Conservation (phyloP, 345 rosid genomes). For the Bruguiera parviflora region DNA sequence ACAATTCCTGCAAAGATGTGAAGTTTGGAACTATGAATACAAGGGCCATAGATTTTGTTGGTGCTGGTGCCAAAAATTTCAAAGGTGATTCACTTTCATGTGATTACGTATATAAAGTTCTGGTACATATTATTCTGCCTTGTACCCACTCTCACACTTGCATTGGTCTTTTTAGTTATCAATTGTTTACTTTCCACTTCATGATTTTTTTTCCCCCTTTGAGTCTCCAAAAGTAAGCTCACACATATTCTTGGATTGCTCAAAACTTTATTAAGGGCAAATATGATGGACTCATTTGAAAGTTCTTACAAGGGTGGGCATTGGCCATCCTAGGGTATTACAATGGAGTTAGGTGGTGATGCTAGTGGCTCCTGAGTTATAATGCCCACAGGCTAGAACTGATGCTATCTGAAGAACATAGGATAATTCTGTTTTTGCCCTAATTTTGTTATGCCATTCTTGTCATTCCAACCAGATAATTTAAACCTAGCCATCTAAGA, state of each 20-base stretch:
- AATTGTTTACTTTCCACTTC: not conserved
- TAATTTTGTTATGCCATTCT: not conserved
- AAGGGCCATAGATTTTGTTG: constrained; percentile 27
- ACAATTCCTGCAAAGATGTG: constrained; percentile 24
- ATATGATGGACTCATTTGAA: not conserved
- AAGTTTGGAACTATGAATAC: constrained; percentile 33
- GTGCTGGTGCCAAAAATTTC: constrained; percentile 26
- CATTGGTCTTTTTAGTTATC: constrained; percentile 9
- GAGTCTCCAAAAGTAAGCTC: not conserved
- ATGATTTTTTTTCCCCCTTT: constrained; percentile 1
- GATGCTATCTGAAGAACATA: too few species aligned
- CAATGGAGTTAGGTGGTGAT: too few species aligned
- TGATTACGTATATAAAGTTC: not conserved
- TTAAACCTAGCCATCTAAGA: not conserved
- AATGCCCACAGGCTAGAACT: too few species aligned
- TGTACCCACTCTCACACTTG: not conserved
- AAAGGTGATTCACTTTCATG: constrained; percentile 16
- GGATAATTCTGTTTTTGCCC: not conserved
- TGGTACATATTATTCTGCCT: not conserved
- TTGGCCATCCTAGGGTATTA: too few species aligned
- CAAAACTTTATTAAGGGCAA: not conserved
- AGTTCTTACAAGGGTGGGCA: too few species aligned
- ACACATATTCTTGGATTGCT: not conserved
- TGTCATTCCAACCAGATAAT: not conserved
- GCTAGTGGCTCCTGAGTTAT: too few species aligned